These are phyloP conservation scores for Allium fistulosum DNA, from an alignment of 106 monocot species.

Conservation along the genomic window DNA sequence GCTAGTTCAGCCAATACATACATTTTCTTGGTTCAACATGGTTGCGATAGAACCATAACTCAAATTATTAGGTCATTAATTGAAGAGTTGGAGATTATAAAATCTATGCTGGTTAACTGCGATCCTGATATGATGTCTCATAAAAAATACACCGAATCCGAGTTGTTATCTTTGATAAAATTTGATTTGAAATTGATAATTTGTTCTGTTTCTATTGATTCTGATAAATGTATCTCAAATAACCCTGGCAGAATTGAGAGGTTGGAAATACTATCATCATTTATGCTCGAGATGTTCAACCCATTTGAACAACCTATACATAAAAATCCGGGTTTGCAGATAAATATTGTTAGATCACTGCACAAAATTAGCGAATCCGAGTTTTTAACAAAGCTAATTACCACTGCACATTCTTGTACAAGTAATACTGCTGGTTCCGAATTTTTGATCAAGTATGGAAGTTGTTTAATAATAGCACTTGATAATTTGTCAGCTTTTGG, in stretches of 20 bases:
- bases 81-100: conserved; percentile 68
- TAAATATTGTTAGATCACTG: conserved; percentile 44
- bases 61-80: conserved; percentile 47
- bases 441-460: conserved; percentile 42
- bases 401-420: conserved; percentile 12
- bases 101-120: conserved; percentile 31
- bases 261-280: conserved; percentile 35
- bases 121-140: conserved; percentile 4
- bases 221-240: conserved; percentile 15
- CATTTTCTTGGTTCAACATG: conserved; percentile 68
- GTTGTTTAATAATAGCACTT: conserved; percentile 42
- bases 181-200: conserved; percentile 75
- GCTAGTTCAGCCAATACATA: conserved; percentile 59
- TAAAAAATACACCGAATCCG: conserved; percentile 31
- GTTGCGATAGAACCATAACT: conserved; percentile 36
- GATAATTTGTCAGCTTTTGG: conserved; percentile 38
- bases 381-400: conserved; percentile 23
- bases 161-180: conserved; percentile 75
- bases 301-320: conserved; percentile 61
- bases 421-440: conserved; percentile 17
- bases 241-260: conserved; percentile 15
- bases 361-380: conserved; percentile 60
- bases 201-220: conserved; percentile 28
- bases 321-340: conserved; percentile 58
- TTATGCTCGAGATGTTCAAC: conserved; percentile 46